Evolutionary conservation across 2,329 filamentous ascomycete species (phyloP), one percentile per base, ranked within the genome.

Genomic region (Monosporascus sp.): DNA sequence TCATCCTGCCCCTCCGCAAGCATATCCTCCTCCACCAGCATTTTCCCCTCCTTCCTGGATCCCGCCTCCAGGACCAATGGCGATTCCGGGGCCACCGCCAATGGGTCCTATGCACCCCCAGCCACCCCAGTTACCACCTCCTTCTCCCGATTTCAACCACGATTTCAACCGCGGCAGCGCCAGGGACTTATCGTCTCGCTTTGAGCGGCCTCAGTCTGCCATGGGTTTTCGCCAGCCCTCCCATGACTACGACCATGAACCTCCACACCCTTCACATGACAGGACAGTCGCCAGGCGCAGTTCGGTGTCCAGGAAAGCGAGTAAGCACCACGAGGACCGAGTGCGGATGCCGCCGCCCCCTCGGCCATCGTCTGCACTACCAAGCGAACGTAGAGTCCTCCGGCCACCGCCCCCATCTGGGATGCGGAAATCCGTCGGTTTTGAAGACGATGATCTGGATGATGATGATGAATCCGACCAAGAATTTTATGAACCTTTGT

Each of bases 291-390:
- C 66, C 5, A 71, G 77, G 26, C 74, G 76, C 22, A 58, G 72
- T n/a, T 80, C 79, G 1, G 63, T 70, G 36, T 68, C 68, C 14
- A 73, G 67, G 61, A 70, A 64, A 49, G 36, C 44, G 37, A 59
- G 63, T 57, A 76, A 72, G 52, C 63, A 69, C 7, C 71, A 76
- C 0, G 74, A 79, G 1, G 77, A 79, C 50, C 71, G 74, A 34
- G 67, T 62, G 49, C 69, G 71, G 31, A 80, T 81, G 78, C 79
- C 80, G 22, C 78, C 79, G 11, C 78, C 78, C 4, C 66, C 68
- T 9, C 68, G 76, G 16, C 74, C 72, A 8, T 63, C 61, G 48
- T 69, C 64, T 46, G 69, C 64, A 36, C 67, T 64, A 34, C 71
- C 62, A 47, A 65, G 53, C 54, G 61, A 61, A 51, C 66, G 57